Base-by-base conservation (phyloP, 257 asterid species). In the Misopates orontium region DNA sequence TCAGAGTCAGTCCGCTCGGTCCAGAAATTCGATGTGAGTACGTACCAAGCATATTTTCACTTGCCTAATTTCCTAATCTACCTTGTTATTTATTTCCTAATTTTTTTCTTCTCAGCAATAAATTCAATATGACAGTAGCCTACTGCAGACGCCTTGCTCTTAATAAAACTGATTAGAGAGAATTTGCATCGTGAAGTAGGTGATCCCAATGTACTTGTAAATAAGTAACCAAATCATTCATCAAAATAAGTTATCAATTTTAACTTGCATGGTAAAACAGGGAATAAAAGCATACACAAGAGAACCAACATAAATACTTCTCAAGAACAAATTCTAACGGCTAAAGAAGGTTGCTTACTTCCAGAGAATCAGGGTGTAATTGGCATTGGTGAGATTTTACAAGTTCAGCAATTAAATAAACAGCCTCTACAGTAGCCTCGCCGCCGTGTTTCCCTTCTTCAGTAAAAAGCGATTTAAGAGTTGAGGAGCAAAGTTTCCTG, bases 381-480 rank as follows among this genome's bases (percentile, higher is more conserved):
- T 77, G 88, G 78, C 99, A 90, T 80, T 83, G 73, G 71, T 77
- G 66, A 75, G 77, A 77, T 81, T 94, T 94, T 53, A 94, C 97
- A 53, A 85, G 85, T 16, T 88, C 95, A 15, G 96, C 97, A 42
- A 94, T 88, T 87, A 79, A 56, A 71, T 70, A 83, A 70, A 88
- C 96, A 71, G 95, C 96, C 86, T 90, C 99, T 66, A 90, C 84
- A 20, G 97, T 94, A 70, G 69, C 95, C 84, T 90, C 99, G 47
- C 99, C 95, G 1, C 95, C 95, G 79, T 94, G 99, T 82, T 94
- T 94, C 68, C 96, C 97, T 72, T 88, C 93, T 45, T 88, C 80
- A 31, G 79, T 67, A 74, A 94, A 90, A 73, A 90, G 92, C 41
- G 90, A 86, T 80, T 88, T 90, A 24, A 86, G 60, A 31, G 91